Evolutionary conservation across 257 asterid species (phyloP).

Genomic region (Plantago elongata): DNA sequence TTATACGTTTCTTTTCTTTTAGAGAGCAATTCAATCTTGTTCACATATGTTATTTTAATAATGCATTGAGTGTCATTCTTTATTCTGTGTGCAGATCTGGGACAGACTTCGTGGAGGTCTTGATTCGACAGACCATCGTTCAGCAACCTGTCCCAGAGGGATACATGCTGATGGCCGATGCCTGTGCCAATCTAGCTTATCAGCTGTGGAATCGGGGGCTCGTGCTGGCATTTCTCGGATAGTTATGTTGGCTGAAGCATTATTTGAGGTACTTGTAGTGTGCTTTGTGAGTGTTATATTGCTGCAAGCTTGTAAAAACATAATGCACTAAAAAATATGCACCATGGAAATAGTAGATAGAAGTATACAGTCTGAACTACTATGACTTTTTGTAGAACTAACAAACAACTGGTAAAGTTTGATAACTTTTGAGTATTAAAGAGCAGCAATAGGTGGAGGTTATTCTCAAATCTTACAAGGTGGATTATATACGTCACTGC

Average conservation of each 20-base stretch:
- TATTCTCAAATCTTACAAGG: too few species aligned
- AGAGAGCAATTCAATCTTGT: not conserved
- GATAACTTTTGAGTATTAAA: too few species aligned
- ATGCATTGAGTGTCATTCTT: not conserved
- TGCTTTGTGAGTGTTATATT: not conserved
- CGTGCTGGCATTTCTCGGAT: constrained; percentile 84
- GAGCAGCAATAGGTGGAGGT: too few species aligned
- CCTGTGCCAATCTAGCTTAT: constrained; percentile 60
- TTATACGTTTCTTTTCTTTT: not conserved
- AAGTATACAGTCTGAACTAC: not conserved
- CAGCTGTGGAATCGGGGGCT: constrained; percentile 51
- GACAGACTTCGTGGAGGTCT: constrained; percentile 56
- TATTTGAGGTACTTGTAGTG: constrained; percentile 65
- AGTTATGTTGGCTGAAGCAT: constrained; percentile 92
- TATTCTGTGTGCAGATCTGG: constrained; percentile 48
- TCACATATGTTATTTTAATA: not conserved
- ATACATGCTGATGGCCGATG: constrained; percentile 72
- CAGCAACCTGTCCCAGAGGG: constrained; percentile 62
- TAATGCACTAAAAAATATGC: not conserved
- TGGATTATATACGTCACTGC: too few species aligned
- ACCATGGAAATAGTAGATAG: not conserved
- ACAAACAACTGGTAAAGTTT: too few species aligned
- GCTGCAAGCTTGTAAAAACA: constrained; percentile 18
- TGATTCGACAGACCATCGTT: constrained; percentile 37
- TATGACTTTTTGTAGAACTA: too few species aligned